A percentile compares a stretch with the other conserved stretches of the same genome.
phyloP scores from a whole-genome alignment of 2,329 filamentous ascomycete genomes.

The Pseudogymnoascus sp. region DNA sequence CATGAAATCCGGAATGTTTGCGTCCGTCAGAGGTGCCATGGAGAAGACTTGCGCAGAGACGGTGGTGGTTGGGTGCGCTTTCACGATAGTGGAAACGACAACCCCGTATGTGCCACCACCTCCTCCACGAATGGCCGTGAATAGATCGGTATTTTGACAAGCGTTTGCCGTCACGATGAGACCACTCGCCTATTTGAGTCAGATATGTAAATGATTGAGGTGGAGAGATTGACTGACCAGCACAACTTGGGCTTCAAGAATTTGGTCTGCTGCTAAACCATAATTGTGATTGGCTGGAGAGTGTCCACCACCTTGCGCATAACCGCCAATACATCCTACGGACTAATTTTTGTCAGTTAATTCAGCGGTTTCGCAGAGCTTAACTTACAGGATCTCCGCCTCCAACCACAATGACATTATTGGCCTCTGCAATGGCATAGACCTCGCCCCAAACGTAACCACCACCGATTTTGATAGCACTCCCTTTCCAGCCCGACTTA shows the following conservation, averaged over 20 bases:
- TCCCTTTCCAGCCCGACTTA: conserved; percentile 26
- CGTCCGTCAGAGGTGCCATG: conserved; percentile 18
- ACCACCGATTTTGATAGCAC: conserved; percentile 30
- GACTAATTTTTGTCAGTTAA: conserved; percentile 22
- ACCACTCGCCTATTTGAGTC: conserved; percentile 23
- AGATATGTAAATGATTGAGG: background rate
- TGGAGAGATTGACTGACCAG: conserved; percentile 15
- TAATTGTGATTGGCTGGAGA: conserved; percentile 31
- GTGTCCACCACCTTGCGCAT: conserved; percentile 35
- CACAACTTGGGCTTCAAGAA: conserved; percentile 35
- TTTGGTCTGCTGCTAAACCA: conserved; percentile 36
- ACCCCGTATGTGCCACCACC: conserved; percentile 30
- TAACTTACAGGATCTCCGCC: conserved; percentile 24
- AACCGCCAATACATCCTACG: conserved; percentile 30
- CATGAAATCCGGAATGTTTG: conserved; percentile 23
- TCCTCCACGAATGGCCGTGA: conserved; percentile 34
- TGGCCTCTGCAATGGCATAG: conserved; percentile 24
- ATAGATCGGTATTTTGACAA: conserved; percentile 30
- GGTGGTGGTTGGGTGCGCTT: conserved; percentile 31
- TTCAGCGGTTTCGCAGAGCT: conserved; percentile 17
- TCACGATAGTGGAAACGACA: conserved; percentile 32
- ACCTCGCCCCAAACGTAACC: conserved; percentile 30
- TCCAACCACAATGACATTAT: conserved; percentile 30
- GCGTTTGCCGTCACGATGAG: conserved; percentile 27
- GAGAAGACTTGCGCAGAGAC: conserved; percentile 20